Base-by-base conservation (phyloP, 2,329 filamentous ascomycete species). In the Catunica adiposa region DNA sequence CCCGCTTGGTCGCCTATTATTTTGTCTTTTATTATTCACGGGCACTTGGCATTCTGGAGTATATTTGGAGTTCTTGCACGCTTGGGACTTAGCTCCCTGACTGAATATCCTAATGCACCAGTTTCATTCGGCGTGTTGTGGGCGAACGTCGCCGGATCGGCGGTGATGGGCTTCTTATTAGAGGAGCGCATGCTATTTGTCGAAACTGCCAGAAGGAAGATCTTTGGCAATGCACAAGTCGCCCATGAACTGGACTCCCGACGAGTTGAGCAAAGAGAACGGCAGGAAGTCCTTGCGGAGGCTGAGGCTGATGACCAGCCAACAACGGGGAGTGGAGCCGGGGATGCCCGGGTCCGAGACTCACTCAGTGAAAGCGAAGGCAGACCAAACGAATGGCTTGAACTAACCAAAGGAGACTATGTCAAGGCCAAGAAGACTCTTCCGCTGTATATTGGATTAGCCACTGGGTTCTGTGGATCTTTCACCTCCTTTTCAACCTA, bases 401-500 rank as follows among this genome's bases (percentile, higher is more conserved):
- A 54, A 15, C 26, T 51, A n/a, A 44, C 17, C 5, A 23, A 44
- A 4, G 51, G 48, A 3, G 57, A 56, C 15, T 56, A 85, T 64
- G 66, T 76, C 38, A 73, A 80, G 3, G 69, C 73, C 26, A 95
- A 95, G 66, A 94, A 94, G 71, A 86, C 85, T 0, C 84, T 94
- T 26, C 89, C 90, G 0, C 73, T 95, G 0, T 95, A 94, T 64
- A 84, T 94, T 58, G 89, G 86, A 53, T 77, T 96, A 4, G 79
- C 86, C 0, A 94, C 85, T 0, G 90, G 85, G 9, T 92, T 92
- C 67, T 94, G 88, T 63, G 87, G 90, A 59, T 89, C 85, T 61
- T 86, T 92, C 63, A 96, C 89, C 0, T 89, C 84, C 8, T 95
- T 95, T 68, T 94, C 89, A 0, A 81, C 83, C 20, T 94, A 94